A percentile compares a stretch with the other conserved stretches of the same genome.
These are phyloP conservation scores for Corchorus capsularis DNA, from an alignment of 345 rosid genomes.

Conservation along the genomic window DNA sequence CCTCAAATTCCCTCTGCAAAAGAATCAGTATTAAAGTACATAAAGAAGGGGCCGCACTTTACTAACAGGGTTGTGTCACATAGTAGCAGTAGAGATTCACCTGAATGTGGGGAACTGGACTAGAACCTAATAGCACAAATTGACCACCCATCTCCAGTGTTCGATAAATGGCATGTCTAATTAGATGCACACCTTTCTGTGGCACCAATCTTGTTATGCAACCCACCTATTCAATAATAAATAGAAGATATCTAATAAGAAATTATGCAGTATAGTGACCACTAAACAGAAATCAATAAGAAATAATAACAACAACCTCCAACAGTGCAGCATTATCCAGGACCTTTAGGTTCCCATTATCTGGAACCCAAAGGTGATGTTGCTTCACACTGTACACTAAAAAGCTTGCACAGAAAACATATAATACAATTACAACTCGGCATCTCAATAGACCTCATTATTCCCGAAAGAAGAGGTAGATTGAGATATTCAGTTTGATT, in stretches of 20 bases:
- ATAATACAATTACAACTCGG: background rate
- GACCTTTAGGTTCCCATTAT: too few relatives aligned
- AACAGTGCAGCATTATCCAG: background rate
- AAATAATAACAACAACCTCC: background rate
- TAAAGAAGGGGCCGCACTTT: background rate
- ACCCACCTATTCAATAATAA: slow-evolving; percentile 59
- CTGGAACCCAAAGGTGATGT: background rate
- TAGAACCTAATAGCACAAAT: slow-evolving; percentile 93
- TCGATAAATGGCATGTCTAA: slow-evolving; percentile 89
- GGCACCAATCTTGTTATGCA: slow-evolving; percentile 98
- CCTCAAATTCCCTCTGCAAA: slow-evolving; percentile 86
- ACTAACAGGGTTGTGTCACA: background rate
- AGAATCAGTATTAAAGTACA: slow-evolving; percentile 12
- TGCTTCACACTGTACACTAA: background rate
- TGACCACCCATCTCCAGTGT: slow-evolving; percentile 96
- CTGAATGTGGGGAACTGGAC: slow-evolving; percentile 94
- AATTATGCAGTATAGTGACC: background rate
- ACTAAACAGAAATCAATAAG: background rate
- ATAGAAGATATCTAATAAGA: background rate
- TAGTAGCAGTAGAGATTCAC: slow-evolving; percentile 29
- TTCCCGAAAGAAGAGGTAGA: background rate
- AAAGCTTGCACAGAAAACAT: background rate
- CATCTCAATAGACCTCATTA: background rate
- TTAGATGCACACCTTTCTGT: slow-evolving; percentile 95
- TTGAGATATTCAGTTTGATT: background rate